phyloP scores from a whole-genome alignment of 2,329 filamentous ascomycete species.

The Stachybotrys echinatus region DNA sequence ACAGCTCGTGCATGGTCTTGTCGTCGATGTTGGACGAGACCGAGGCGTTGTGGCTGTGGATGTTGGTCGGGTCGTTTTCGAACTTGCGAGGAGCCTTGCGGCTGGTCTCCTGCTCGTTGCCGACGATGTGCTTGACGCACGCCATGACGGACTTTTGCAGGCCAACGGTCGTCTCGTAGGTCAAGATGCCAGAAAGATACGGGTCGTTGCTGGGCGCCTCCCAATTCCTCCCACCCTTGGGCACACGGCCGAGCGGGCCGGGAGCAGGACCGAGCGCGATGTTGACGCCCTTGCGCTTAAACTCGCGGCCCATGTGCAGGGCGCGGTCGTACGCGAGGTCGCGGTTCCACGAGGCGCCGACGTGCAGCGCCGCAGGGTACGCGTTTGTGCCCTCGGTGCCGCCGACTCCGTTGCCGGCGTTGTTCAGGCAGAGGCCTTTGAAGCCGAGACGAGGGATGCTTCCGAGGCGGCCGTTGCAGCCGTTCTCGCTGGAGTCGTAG shows the following conservation, averaged over 20 bases:
- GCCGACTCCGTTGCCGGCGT: slow-evolving; percentile 43
- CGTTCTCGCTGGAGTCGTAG: background rate
- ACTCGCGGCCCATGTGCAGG: slow-evolving; percentile 50
- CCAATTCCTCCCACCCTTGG: background rate
- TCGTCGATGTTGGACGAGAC: slow-evolving; percentile 60
- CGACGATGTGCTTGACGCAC: slow-evolving; percentile 59
- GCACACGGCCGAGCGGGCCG: background rate
- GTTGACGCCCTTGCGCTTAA: slow-evolving; percentile 52
- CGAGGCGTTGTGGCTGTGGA: slow-evolving; percentile 37
- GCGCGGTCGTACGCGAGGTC: slow-evolving; percentile 46
- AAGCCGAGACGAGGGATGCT: slow-evolving; percentile 41
- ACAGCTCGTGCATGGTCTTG: slow-evolving; percentile 59
- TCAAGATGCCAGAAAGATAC: background rate
- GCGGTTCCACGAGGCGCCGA: slow-evolving; percentile 36
- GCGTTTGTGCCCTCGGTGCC: slow-evolving; percentile 42
- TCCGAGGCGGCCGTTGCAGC: slow-evolving; percentile 44
- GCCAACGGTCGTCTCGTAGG: slow-evolving; percentile 38
- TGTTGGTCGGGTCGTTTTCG: slow-evolving; percentile 40
- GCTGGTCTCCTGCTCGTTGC: slow-evolving; percentile 71
- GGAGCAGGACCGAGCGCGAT: background rate
- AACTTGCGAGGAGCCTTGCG: slow-evolving; percentile 75
- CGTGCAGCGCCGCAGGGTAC: slow-evolving; percentile 42
- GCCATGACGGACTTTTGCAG: slow-evolving; percentile 23
- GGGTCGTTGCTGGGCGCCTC: background rate
- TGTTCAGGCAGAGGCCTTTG: slow-evolving; percentile 43